Evolutionary conservation across 2,329 filamentous ascomycete genomes (phyloP), one percentile per base, ranked within the genome.

Genomic region (Periglandula ipomoeae): DNA sequence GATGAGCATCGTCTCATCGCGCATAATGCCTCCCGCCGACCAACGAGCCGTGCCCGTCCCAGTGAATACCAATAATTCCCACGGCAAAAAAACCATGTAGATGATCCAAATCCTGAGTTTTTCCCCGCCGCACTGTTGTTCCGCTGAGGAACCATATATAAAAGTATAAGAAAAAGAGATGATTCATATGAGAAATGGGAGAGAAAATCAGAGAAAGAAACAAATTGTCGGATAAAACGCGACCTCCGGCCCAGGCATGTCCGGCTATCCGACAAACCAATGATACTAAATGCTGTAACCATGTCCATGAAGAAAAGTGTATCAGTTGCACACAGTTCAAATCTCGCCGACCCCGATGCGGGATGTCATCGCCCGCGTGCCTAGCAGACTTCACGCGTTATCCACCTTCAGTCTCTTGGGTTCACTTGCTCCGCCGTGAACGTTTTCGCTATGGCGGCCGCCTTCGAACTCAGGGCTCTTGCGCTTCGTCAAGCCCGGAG

Each of bases 321-420:
- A 55, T 53, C 50, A 51, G 41, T 37, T 34, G 35, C 39, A 37
- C 47, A 41, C 17, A 23, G 34, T 32, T 39, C 43, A 23, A 35
- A 32, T 19, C 22, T 17, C 27, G 24, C 19, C 24, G 37, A 35
- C 37, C 40, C 40, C n/a, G n/a, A n/a, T n/a, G n/a, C n/a, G n/a
- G n/a, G n/a, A n/a, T n/a, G n/a, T 35, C 22, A 40, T 23, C 8
- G 13, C 26, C 8, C 27, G 8, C n/a, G 15, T 34, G 20, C 19
- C 19, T 20, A 19, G 17, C 6, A 39, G 8, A 43, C 23, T 7
- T 27, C 34, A 53, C 11, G 50, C 34, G 23, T 53, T 74, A 17
- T 79, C 76, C 39, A 79, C 71, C 59, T 72, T 76, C 51, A 76
- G 58, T 46, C 77, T 67, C 62, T 81, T 81, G 8, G 73, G 57